Percentiles rank a stretch among this genome's conserved stretches.
phyloP scores from a whole-genome alignment of 139 green algal genomes.

The Pseudopediastrum boryanum region DNA sequence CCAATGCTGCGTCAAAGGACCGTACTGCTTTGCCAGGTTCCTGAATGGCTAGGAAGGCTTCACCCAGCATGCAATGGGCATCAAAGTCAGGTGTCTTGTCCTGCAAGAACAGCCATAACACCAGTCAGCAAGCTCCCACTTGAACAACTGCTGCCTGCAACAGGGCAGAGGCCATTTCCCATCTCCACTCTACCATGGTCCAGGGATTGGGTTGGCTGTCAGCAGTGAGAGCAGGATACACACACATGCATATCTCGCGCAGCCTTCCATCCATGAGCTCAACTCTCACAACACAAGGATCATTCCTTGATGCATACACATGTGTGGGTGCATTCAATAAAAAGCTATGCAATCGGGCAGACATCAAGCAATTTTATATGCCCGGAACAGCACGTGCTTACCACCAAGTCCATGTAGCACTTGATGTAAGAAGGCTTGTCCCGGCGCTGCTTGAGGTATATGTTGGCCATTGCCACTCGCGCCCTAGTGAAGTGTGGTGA shows the following conservation, averaged over 20 bases:
- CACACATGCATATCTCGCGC: too few relatives aligned
- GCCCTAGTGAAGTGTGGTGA: slow-evolving; percentile 64
- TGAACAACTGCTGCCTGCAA: too few relatives aligned
- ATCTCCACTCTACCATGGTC: too few relatives aligned
- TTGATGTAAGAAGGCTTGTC: slow-evolving; percentile 67
- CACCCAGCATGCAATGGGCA: slow-evolving; percentile 72
- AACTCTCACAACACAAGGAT: too few relatives aligned
- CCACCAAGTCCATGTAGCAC: slow-evolving; percentile 75
- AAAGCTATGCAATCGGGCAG: background rate
- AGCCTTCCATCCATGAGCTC: too few relatives aligned
- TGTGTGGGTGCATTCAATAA: background rate
- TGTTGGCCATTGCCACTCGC: slow-evolving; percentile 70
- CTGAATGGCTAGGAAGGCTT: slow-evolving; percentile 79
- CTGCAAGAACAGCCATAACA: slow-evolving; percentile 29
- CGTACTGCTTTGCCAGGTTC: slow-evolving; percentile 74
- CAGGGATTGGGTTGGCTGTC: too few relatives aligned
- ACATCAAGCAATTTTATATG: too few relatives aligned
- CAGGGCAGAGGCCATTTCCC: too few relatives aligned
- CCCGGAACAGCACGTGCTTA: slow-evolving; percentile 32
- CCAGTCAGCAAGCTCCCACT: background rate
- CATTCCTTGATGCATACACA: too few relatives aligned
- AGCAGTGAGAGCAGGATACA: too few relatives aligned
- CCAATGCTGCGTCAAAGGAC: slow-evolving; percentile 57
- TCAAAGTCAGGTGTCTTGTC: slow-evolving; percentile 58
- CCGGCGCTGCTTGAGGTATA: slow-evolving; percentile 70